Percentiles rank a stretch among this genome's conserved stretches.
Conservation (phyloP, 345 rosid genomes). For the Gossypioides kirkii region DNA sequence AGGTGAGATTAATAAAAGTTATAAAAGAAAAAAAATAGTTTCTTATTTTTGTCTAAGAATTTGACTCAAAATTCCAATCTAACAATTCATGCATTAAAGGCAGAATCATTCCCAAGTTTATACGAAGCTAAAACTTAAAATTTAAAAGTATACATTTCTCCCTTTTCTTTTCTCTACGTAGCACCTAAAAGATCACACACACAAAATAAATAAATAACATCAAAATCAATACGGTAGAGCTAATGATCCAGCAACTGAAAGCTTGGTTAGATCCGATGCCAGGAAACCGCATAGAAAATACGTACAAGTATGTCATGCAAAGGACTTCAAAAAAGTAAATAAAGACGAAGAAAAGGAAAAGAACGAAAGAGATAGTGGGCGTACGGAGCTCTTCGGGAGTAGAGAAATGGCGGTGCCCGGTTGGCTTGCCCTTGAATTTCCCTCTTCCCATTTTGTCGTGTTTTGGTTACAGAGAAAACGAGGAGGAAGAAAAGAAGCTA, state of each 20-base stretch:
- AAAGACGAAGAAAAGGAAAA: background rate
- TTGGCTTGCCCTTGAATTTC: conserved; percentile 73
- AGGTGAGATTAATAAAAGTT: background rate
- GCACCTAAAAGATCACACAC: background rate
- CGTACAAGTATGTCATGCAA: background rate
- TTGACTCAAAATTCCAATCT: background rate
- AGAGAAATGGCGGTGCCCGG: conserved; percentile 71
- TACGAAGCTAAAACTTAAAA: background rate
- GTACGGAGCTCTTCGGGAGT: conserved; percentile 61
- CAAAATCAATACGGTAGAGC: conserved; percentile 5
- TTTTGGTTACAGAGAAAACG: background rate
- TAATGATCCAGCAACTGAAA: background rate
- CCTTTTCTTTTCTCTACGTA: background rate
- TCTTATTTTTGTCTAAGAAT: background rate
- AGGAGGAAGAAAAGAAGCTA: background rate
- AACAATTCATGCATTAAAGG: background rate
- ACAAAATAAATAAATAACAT: background rate
- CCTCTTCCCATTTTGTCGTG: conserved; percentile 51
- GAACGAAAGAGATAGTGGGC: background rate
- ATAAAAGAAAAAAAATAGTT: background rate
- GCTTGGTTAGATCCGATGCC: conserved; percentile 1
- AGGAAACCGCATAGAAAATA: background rate
- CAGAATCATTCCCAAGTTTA: background rate
- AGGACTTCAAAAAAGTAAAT: background rate
- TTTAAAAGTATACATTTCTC: background rate